These are phyloP conservation scores for Periconia sp. DNA, from an alignment of 2,329 filamentous ascomycete species.

Conservation along the genomic window DNA sequence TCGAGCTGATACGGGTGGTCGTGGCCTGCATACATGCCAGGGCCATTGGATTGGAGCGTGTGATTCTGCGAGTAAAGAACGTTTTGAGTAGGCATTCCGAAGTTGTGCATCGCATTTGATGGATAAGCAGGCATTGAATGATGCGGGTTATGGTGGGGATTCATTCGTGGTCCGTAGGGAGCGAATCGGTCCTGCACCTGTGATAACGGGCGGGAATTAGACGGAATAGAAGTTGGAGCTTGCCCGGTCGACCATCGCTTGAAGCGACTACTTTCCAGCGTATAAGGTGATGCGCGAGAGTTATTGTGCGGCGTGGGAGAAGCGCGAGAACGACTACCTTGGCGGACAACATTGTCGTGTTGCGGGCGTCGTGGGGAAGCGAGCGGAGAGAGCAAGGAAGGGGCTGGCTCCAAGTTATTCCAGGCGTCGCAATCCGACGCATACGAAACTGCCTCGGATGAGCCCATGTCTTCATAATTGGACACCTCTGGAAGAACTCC, in stretches of 20 bases:
- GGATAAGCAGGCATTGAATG: slow-evolving; percentile 43
- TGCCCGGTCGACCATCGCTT: slow-evolving; percentile 77
- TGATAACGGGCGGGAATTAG: slow-evolving; percentile 57
- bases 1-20: slow-evolving; percentile 56
- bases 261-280: slow-evolving; percentile 64
- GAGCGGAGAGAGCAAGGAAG: slow-evolving; percentile 71
- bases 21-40: slow-evolving; percentile 52
- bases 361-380: slow-evolving; percentile 69
- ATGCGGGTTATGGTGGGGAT: slow-evolving; percentile 49
- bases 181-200: slow-evolving; percentile 63
- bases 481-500: slow-evolving; percentile 67
- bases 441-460: slow-evolving; percentile 69
- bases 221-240: slow-evolving; percentile 61
- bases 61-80: slow-evolving; percentile 46
- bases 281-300: slow-evolving; percentile 71
- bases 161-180: slow-evolving; percentile 60
- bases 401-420: slow-evolving; percentile 68
- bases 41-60: slow-evolving; percentile 56
- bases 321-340: slow-evolving; percentile 67
- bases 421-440: slow-evolving; percentile 61
- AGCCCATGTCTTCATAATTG: slow-evolving; percentile 71
- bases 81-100: slow-evolving; percentile 36
- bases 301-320: slow-evolving; percentile 71
- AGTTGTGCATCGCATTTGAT: slow-evolving; percentile 33
- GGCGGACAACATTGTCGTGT: slow-evolving; percentile 48